Evolutionary conservation across 352 stramenopile species (phyloP), one percentile per base, ranked within the genome.

Genomic region (Phytopythium montanum): DNA sequence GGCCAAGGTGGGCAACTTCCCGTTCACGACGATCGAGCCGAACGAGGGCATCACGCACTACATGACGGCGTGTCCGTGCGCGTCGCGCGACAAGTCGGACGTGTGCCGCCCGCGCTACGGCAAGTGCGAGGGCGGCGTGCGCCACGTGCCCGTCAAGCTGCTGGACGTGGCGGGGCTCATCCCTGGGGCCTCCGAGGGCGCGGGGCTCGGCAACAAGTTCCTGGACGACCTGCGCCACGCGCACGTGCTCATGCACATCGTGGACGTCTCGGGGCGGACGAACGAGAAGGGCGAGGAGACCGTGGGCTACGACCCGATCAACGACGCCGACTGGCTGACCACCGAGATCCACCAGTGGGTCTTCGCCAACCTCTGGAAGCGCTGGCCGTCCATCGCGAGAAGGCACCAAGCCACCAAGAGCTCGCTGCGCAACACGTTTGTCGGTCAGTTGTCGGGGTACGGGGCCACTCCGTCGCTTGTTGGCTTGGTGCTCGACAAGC

Each of bases 151-250:
- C 7, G 81, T 95, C 19, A 94, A 94, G 73, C 65, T 95, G 29
- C 70, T 95, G 51, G 86, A 95, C 61, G 81, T 95, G 8, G 86
- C 86, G 0, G 86, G 86, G 0, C 61, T 95, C 8, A 92, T 95
- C 51, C 84, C 86, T 0, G 86, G 86, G 5, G 87, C 87, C 0
- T 97, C 85, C 1, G 81, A 98, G 38, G 95, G 95, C 28, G 90
- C 93, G 23, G 98, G 98, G 0, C 79, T 99, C 0, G 98, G 98
- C 19, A 99, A 99, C 78, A 96, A 99, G 70, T 99, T 99, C 73
- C 81, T 99, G 16, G 92, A 96, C 60, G 88, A 96, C 62, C 62
- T 96, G 42, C 86, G 88, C 12, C 86, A 95, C 54, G 88, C 88
- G 8, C 77, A 96, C 53, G 88, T 96, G 54, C 76, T 96, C 25